Percentiles rank a stretch among this genome's conserved stretches.
Evolutionary conservation across 73 alveolate species (phyloP).

Genomic region (Paramecium sonneborni): DNA sequence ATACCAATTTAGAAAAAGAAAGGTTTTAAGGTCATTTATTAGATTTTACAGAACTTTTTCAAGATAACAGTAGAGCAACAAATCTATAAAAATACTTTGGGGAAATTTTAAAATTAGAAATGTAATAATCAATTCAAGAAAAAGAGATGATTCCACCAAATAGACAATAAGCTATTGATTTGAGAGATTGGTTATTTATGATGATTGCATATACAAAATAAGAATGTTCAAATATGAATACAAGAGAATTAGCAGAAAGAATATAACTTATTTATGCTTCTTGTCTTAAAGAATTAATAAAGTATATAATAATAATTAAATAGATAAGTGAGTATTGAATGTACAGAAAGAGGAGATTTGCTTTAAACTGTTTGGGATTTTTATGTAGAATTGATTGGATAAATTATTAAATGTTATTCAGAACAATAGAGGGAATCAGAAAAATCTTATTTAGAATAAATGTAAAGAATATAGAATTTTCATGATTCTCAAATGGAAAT

Average conservation of each 20-base stretch:
- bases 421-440: not conserved
- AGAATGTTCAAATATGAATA: not conserved
- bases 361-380: constrained; percentile 45
- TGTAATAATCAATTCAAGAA: not conserved
- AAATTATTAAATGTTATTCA: not conserved
- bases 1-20: not conserved
- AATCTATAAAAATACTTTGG: not conserved
- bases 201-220: constrained; percentile 3
- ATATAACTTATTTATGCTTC: constrained; percentile 32
- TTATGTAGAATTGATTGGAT: constrained; percentile 17
- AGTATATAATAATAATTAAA: not conserved
- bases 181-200: constrained; percentile 43
- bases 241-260: constrained; percentile 42
- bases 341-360: constrained; percentile 47
- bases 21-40: not conserved
- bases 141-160: constrained; percentile 52
- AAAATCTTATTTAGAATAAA: not conserved
- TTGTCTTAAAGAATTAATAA: constrained; percentile 24
- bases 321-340: constrained; percentile 46
- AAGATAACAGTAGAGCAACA: not conserved
- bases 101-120: constrained; percentile 28
- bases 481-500: not conserved
- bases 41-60: constrained; percentile 5
- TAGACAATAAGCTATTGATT: constrained; percentile 28
- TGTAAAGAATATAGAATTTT: not conserved